Conservation (phyloP, 345 rosid species). For the Eutrema heterophyllum region DNA sequence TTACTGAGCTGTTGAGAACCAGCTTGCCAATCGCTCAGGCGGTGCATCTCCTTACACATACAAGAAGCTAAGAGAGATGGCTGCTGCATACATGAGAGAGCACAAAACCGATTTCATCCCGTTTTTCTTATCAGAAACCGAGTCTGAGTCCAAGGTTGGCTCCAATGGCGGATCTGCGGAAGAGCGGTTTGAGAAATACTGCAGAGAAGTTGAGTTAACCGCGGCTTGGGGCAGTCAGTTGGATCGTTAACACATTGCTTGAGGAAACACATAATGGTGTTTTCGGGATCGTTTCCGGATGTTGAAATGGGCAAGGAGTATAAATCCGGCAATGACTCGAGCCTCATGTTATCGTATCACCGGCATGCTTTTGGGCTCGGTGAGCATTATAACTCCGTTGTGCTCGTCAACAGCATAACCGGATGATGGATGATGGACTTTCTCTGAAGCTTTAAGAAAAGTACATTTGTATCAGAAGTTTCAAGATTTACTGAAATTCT, state of each 20-base stretch:
- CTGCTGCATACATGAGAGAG: slow-evolving; percentile 74
- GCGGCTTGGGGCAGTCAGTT: slow-evolving; percentile 35
- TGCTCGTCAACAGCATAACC: slow-evolving; percentile 3
- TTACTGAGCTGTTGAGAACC: slow-evolving; percentile 87
- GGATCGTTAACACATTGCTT: slow-evolving; percentile 35
- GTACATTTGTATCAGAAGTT: slow-evolving; percentile 13
- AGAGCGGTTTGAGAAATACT: slow-evolving; percentile 34
- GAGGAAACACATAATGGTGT: slow-evolving; percentile 33
- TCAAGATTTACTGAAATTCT: background rate
- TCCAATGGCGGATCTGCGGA: slow-evolving; percentile 4
- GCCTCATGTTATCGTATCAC: slow-evolving; percentile 43
- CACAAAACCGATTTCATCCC: slow-evolving; percentile 57
- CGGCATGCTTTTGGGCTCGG: slow-evolving; percentile 56
- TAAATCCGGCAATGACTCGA: slow-evolving; percentile 10
- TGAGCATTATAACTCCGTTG: slow-evolving; percentile 52
- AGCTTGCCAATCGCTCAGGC: slow-evolving; percentile 54
- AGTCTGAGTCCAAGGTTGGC: background rate
- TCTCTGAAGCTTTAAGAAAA: slow-evolving; percentile 9
- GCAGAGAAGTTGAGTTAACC: slow-evolving; percentile 32
- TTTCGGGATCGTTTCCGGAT: slow-evolving; percentile 35
- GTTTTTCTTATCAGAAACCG: slow-evolving; percentile 37
- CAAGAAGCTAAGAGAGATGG: slow-evolving; percentile 73
- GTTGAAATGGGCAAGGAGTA: slow-evolving; percentile 40
- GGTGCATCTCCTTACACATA: slow-evolving; percentile 57
- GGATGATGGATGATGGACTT: background rate